Evolutionary conservation across 176 grass and related monocot genomes (phyloP), one percentile per base, ranked within the genome.

Genomic region (Miscanthus lutarioriparius): DNA sequence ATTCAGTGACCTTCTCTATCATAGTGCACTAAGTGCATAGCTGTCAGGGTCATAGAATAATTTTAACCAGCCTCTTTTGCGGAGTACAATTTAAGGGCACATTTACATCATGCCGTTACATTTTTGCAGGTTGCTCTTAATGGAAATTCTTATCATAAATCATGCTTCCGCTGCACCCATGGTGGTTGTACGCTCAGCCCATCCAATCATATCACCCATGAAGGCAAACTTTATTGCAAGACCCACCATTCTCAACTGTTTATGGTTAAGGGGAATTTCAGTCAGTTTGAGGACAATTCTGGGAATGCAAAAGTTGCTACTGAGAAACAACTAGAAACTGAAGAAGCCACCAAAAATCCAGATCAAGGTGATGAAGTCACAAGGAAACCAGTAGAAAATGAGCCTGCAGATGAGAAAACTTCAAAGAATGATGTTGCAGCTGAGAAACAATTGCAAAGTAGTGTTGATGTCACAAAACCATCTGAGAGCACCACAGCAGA

Each of bases 221-320:
- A 99, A 35, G 86, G 93, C 68, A 94, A 90, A 82, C 91, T 99
- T 83, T 96, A 99, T 70, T 99, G 97, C 83, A 95, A 94, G 81
- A 91, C 90, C 71, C 93, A 98, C 36, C 92, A 98, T 81, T 88
- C 91, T 88, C 97, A 99, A 47, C 78, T 99, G 64, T 94, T 99
- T 81, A 88, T 96, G 91, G 90, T 87, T 64, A 99, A 94, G 75
- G 96, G 97, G 76, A 92, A 92, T 67, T 98, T 98, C 81, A 96
- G 91, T 78, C 88, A 87, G 71, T 91, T 95, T 49, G 86, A 93
- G 58, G 92, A 97, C 27, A 90, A 77, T 35, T 82, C 86, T 74
- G 79, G 32, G 80, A 91, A 85, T 65, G 66, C 72, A 39, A 87
- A 88, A 77, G 75, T 68, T 61, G 62, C 15, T 45, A 76, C 74